phyloP scores from a whole-genome alignment of 2,329 filamentous ascomycete genomes.

The Teratosphaeria nubilosa region DNA sequence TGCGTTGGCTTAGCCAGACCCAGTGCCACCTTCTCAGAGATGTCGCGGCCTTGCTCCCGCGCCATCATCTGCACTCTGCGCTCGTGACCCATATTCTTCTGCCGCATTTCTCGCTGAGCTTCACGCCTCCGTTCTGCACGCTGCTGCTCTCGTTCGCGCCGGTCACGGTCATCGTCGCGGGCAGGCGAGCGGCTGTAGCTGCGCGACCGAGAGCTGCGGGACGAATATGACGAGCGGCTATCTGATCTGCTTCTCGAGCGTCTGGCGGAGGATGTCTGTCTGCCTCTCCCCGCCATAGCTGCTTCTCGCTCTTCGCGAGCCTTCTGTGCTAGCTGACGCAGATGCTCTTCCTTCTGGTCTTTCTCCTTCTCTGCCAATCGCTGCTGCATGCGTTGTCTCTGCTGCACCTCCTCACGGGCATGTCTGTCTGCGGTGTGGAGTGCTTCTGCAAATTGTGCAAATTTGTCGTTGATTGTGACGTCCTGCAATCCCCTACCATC shows the following conservation, averaged over 20 bases:
- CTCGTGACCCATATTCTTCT: slow-evolving; percentile 93
- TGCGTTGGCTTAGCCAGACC: slow-evolving; percentile 92
- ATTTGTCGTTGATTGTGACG: slow-evolving; percentile 95
- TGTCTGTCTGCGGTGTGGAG: slow-evolving; percentile 90
- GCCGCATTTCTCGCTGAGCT: slow-evolving; percentile 78
- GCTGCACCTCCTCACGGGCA: slow-evolving; percentile 87
- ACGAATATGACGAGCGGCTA: slow-evolving; percentile 15
- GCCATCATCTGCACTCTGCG: slow-evolving; percentile 86
- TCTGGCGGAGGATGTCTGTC: slow-evolving; percentile 21
- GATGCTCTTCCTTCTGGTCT: slow-evolving; percentile 80
- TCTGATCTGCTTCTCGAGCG: slow-evolving; percentile 17
- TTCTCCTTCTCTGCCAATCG: slow-evolving; percentile 95
- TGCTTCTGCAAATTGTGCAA: slow-evolving; percentile 90
- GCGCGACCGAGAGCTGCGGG: slow-evolving; percentile 17
- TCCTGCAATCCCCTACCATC: slow-evolving; percentile 89
- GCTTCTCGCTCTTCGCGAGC: slow-evolving; percentile 61
- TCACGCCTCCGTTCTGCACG: slow-evolving; percentile 71
- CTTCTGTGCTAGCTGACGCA: slow-evolving; percentile 80
- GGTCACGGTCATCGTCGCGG: slow-evolving; percentile 44
- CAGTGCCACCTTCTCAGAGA: slow-evolving; percentile 91
- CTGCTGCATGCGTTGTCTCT: slow-evolving; percentile 90
- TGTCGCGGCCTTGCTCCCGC: slow-evolving; percentile 89
- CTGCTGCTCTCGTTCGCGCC: slow-evolving; percentile 62
- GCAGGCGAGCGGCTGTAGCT: slow-evolving; percentile 25
- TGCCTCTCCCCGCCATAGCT: slow-evolving; percentile 34